phyloP scores from a whole-genome alignment of 306 rosid genomes.

The Sindora glabra region DNA sequence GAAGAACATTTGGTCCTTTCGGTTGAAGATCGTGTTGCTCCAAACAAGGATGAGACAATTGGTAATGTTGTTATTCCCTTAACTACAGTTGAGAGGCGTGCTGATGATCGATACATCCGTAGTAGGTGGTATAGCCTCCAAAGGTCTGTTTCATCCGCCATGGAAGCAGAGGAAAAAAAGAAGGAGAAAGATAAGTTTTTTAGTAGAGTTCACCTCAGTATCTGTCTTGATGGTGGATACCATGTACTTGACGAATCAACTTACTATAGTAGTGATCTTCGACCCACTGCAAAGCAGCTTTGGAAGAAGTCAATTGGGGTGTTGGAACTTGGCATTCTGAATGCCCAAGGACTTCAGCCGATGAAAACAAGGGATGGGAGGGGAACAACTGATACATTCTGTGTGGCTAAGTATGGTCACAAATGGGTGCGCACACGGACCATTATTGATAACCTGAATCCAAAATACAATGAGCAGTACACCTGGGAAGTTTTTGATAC shows the following conservation, averaged over 20 bases:
- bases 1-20: slow-evolving; percentile 63
- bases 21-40: slow-evolving; percentile 64
- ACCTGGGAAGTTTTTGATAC: slow-evolving; percentile 91
- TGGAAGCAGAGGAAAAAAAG: slow-evolving; percentile 38
- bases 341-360: slow-evolving; percentile 59
- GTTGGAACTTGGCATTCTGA: slow-evolving; percentile 78
- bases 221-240: slow-evolving; percentile 87
- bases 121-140: slow-evolving; percentile 53
- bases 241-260: slow-evolving; percentile 91
- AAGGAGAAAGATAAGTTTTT: slow-evolving; percentile 59
- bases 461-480: slow-evolving; percentile 87
- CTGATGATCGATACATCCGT: slow-evolving; percentile 41
- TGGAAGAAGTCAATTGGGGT: slow-evolving; percentile 79
- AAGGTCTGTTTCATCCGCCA: slow-evolving; percentile 60
- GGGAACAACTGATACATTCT: slow-evolving; percentile 63
- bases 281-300: slow-evolving; percentile 59
- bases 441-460: slow-evolving; percentile 46
- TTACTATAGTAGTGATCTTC: slow-evolving; percentile 82
- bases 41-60: slow-evolving; percentile 69
- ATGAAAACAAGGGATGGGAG: slow-evolving; percentile 62
- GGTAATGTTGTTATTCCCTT: slow-evolving; percentile 55
- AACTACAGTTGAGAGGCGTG: slow-evolving; percentile 48
- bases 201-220: slow-evolving; percentile 50
- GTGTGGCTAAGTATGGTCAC: slow-evolving; percentile 87
- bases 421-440: slow-evolving; percentile 97